Evolutionary conservation across 441 rosid genomes (phyloP).

Genomic region (Theobroma grandiflorum): DNA sequence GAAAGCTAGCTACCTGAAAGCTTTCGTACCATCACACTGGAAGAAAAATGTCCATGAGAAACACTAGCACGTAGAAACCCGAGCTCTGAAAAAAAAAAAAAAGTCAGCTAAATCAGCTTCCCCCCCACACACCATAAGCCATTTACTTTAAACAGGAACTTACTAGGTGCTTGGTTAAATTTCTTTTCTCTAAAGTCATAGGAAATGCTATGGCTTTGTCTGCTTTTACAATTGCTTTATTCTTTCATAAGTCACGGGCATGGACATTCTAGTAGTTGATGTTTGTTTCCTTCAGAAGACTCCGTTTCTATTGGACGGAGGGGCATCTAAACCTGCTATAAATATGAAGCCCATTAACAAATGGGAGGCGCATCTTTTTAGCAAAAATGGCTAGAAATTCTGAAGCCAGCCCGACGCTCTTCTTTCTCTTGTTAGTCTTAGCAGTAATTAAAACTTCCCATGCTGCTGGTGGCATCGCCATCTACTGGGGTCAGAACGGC

Average conservation of each 20-base stretch:
- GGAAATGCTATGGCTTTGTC: neutral
- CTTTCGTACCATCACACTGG: neutral
- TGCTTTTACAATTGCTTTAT: neutral
- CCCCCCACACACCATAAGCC: neutral
- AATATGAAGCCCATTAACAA: neutral
- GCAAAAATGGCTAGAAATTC: constrained; percentile 31
- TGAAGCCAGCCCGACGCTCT: neutral
- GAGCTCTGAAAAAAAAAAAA: no score
- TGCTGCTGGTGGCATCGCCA: constrained; percentile 39
- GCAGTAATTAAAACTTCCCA: constrained; percentile 17
- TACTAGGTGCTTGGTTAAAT: neutral
- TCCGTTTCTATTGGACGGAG: neutral
- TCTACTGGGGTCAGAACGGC: constrained; percentile 52
- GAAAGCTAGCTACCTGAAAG: neutral
- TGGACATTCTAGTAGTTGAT: neutral
- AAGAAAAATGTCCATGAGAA: neutral
- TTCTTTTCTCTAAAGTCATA: no score
- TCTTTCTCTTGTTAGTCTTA: constrained; percentile 26
- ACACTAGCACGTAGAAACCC: no score
- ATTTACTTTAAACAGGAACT: neutral
- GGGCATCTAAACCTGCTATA: neutral
- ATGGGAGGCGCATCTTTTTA: neutral
- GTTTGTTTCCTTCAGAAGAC: neutral
- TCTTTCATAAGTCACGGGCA: neutral
- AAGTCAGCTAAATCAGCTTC: neutral